Conservation (phyloP, 208 protist genomes). For the Trypanosoma boissoni region DNA sequence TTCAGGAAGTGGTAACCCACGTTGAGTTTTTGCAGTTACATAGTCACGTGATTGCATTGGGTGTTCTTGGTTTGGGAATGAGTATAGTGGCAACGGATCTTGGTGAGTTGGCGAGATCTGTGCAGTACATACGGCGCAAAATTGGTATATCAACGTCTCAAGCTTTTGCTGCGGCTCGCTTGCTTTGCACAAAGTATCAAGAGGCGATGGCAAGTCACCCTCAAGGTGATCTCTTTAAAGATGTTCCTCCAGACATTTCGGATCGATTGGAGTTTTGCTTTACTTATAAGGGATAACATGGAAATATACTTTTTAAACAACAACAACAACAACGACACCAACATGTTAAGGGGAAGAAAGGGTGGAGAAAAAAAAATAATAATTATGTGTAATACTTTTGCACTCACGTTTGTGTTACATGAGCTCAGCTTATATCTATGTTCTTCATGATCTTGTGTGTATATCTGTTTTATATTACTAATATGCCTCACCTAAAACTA, state of each 20-base stretch:
- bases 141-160: constrained; percentile 67
- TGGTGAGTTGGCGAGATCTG: constrained; percentile 36
- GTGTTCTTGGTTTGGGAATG: constrained; percentile 56
- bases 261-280: constrained; percentile 54
- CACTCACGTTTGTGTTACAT: neutral
- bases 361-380: neutral
- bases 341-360: neutral
- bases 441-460: neutral
- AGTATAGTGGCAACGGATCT: constrained; percentile 43
- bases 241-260: constrained; percentile 41
- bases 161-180: constrained; percentile 51
- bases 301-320: neutral
- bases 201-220: constrained; percentile 27
- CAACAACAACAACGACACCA: neutral
- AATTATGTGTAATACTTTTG: neutral
- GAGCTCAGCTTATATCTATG: neutral
- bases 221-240: constrained; percentile 20
- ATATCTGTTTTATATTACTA: neutral
- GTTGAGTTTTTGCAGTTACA: constrained; percentile 78
- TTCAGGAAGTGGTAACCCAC: constrained; percentile 65
- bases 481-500: neutral
- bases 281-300: constrained; percentile 15
- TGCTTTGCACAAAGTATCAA: constrained; percentile 68
- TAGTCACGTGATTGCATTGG: constrained; percentile 61
- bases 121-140: constrained; percentile 53